A percentile compares a stretch with the other conserved stretches of the same genome.
Evolutionary conservation across 2,329 filamentous ascomycete genomes (phyloP).

Genomic region (Neoscytalidium dimidiatum): DNA sequence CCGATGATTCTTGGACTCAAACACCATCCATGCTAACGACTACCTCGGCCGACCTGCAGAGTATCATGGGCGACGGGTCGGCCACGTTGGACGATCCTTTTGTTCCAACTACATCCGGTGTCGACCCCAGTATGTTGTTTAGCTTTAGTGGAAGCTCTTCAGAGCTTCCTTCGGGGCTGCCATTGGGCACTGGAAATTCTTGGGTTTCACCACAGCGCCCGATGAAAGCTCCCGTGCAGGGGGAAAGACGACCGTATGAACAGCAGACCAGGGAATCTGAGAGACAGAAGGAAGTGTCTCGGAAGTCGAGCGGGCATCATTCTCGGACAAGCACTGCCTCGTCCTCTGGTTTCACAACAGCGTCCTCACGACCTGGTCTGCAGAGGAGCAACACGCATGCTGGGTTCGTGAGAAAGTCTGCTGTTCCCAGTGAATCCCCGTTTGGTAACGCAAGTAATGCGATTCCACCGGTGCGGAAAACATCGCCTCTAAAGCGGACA

Average conservation of each 20-base stretch:
- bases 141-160: slow-evolving; percentile 33
- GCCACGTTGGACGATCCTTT: slow-evolving; percentile 25
- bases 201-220: slow-evolving; percentile 24
- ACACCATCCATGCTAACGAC: slow-evolving; percentile 13
- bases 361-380: slow-evolving; percentile 33
- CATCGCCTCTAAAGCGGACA: slow-evolving; percentile 50
- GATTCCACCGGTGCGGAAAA: slow-evolving; percentile 34
- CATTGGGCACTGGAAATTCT: background rate
- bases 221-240: slow-evolving; percentile 23
- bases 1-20: slow-evolving; percentile 6
- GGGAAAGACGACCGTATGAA: slow-evolving; percentile 41
- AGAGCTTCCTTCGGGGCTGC: background rate
- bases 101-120: slow-evolving; percentile 40
- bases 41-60: slow-evolving; percentile 12
- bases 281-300: slow-evolving; percentile 35
- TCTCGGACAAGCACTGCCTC: slow-evolving; percentile 43
- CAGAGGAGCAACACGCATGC: slow-evolving; percentile 51
- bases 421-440: slow-evolving; percentile 24
- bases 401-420: slow-evolving; percentile 26
- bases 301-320: slow-evolving; percentile 32
- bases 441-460: slow-evolving; percentile 16
- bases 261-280: slow-evolving; percentile 37
- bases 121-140: slow-evolving; percentile 52
- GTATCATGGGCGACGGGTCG: background rate
- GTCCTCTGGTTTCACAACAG: slow-evolving; percentile 37